A percentile compares a stretch with the other conserved stretches of the same genome.
phyloP scores from a whole-genome alignment of 257 asterid species.

The Perilla frutescens region DNA sequence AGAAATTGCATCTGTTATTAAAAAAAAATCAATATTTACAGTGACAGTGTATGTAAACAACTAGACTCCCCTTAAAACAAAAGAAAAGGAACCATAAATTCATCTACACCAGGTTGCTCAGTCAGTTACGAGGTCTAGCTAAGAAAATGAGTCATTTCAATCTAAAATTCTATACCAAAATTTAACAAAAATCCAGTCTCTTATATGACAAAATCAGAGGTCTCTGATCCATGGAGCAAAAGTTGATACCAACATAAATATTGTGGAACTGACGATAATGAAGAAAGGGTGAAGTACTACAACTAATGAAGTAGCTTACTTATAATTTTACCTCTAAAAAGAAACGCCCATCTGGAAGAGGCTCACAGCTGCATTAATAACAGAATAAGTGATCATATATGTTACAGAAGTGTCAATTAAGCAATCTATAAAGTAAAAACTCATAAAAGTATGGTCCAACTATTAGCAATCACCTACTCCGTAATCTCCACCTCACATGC shows the following conservation, averaged over 20 bases:
- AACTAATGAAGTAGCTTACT: conserved; percentile 15
- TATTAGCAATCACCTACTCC: conserved; percentile 62
- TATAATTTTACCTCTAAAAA: conserved; percentile 78
- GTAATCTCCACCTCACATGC: conserved; percentile 98
- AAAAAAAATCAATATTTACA: neutral
- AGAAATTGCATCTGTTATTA: neutral
- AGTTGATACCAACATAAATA: neutral
- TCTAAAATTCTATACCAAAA: neutral
- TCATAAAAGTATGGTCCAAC: conserved; percentile 20
- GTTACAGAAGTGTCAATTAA: conserved; percentile 36
- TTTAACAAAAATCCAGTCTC: conserved; percentile 3
- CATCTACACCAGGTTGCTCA: conserved; percentile 1
- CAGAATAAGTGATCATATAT: conserved; percentile 35
- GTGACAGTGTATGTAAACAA: neutral
- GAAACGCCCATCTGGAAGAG: conserved; percentile 99
- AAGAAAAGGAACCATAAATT: neutral
- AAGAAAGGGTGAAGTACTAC: neutral
- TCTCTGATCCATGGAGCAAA: neutral
- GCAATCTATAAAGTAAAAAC: conserved; percentile 24
- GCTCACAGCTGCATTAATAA: conserved; percentile 86
- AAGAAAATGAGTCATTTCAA: neutral
- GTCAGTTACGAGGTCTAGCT: conserved; percentile 15
- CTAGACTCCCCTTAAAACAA: neutral
- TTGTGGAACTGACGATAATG: neutral
- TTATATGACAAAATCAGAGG: conserved; percentile 13